Evolutionary conservation across 257 asterid species (phyloP), one percentile per base, ranked within the genome.

Genomic region (Solanum tacnaense): DNA sequence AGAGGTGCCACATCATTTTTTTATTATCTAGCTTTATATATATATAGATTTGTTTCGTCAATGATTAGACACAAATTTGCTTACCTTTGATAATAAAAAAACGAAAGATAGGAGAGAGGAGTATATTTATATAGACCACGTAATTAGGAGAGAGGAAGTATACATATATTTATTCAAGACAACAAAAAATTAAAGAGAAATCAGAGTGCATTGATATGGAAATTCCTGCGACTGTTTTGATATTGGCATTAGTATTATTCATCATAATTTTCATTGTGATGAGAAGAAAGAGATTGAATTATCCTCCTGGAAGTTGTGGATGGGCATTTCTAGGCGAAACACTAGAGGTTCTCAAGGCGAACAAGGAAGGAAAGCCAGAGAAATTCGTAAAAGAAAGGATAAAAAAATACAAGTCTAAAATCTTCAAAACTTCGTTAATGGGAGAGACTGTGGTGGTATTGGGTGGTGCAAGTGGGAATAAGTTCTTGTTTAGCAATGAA

Each of bases 371-470:
- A 3, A 87, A 65, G 34, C 89, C 91, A 5, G 84, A 89, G 34
- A 91, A 58, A 12, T 90, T 89, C 18, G 70, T 90, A 38, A 5
- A 9, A 18, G 88, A 75, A 4, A 87, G 92, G 27, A 90, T 91
- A 91, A 35, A 73, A 7, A 90, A 86, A 58, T 56, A 87, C 44
- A 87, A 90, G 7, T 87, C 92, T 4, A 74, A 88, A 3, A 70
- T 91, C 0, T 91, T 91, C 90, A 89, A 90, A 56, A 91, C 93
- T 1, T 90, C 91, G 0, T 58, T 90, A 44, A n/a, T 91, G 21
- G 91, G 92, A 3, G 90, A 90, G 72, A 90, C 83, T 9, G 68
- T 87, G 44, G 88, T 87, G 3, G 87, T 91, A 10, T 35, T 91
- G 3, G 88, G 91, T 71, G 90, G 90, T 6, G 39, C 90, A 3